Conservation (phyloP, 2,329 filamentous ascomycete genomes). For the Pseudogymnoascus sp. region DNA sequence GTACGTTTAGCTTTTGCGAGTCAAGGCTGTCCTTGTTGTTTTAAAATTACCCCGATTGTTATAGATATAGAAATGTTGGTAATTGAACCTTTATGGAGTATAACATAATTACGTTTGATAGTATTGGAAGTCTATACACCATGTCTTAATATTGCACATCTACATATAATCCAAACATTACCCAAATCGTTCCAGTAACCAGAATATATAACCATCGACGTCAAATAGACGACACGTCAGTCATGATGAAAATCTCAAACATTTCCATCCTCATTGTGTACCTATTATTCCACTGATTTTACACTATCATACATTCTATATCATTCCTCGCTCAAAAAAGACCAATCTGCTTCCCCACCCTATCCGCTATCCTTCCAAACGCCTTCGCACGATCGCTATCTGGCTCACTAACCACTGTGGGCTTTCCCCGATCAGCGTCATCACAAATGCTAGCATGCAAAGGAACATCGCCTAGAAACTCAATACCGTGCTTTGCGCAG, state of each 20-base stretch:
- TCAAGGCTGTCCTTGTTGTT: background rate
- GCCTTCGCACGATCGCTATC: slow-evolving; percentile 61
- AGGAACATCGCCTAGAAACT: slow-evolving; percentile 83
- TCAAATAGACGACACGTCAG: background rate
- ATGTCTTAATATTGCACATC: background rate
- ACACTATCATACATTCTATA: background rate
- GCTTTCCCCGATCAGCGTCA: slow-evolving; percentile 78
- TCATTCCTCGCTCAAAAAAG: slow-evolving; percentile 15
- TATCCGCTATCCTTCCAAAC: slow-evolving; percentile 63
- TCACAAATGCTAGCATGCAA: slow-evolving; percentile 80
- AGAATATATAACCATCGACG: background rate
- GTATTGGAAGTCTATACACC: background rate
- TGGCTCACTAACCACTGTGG: slow-evolving; percentile 83
- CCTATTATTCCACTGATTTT: background rate
- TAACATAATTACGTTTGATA: background rate
- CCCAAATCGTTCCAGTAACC: background rate
- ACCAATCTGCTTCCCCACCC: slow-evolving; percentile 32
- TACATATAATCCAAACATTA: background rate
- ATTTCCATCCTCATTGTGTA: background rate
- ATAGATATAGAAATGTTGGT: background rate
- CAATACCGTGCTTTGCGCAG: slow-evolving; percentile 64
- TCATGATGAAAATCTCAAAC: background rate
- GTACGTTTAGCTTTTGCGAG: background rate
- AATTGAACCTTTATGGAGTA: background rate
- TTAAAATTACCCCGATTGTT: background rate